These are phyloP conservation scores for Candida sp. DNA, from an alignment of 1,139 yeast genomes.

Conservation along the genomic window DNA sequence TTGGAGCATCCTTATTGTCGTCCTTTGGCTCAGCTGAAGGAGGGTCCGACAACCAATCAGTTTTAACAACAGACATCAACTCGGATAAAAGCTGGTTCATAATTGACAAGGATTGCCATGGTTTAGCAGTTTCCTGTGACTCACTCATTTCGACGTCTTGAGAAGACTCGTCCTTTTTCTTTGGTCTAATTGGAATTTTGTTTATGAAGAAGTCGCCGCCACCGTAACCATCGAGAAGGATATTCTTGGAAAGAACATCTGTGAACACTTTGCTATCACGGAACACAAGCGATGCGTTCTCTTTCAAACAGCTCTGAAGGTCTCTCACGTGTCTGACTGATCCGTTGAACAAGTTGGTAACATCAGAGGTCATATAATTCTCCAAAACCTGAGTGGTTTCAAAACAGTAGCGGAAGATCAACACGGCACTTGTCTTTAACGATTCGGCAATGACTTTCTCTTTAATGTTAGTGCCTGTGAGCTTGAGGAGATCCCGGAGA, in stretches of 20 bases:
- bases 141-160: conserved; percentile 40
- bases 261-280: conserved; percentile 62
- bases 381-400: conserved; percentile 62
- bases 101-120: conserved; percentile 55
- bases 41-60: conserved; percentile 52
- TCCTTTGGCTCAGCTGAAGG: conserved; percentile 18
- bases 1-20: conserved; percentile 19
- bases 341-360: conserved; percentile 38
- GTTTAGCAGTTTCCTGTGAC: conserved; percentile 6
- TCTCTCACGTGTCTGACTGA: conserved; percentile 40
- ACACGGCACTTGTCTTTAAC: conserved; percentile 23
- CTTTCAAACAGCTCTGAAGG: conserved; percentile 55
- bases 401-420: conserved; percentile 69
- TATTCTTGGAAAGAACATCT: conserved; percentile 53
- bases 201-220: conserved; percentile 25
- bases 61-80: conserved; percentile 58
- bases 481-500: conserved; percentile 22
- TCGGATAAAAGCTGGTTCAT: conserved; percentile 66
- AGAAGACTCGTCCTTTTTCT: conserved; percentile 14
- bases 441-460: conserved; percentile 13
- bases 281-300: conserved; percentile 57
- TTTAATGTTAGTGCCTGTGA: conserved; percentile 5
- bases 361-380: conserved; percentile 52
- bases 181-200: conserved; percentile 20
- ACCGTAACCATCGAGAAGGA: conserved; percentile 53